Evolutionary conservation across 352 stramenopile species (phyloP).

Genomic region (Phytophthora citricola): DNA sequence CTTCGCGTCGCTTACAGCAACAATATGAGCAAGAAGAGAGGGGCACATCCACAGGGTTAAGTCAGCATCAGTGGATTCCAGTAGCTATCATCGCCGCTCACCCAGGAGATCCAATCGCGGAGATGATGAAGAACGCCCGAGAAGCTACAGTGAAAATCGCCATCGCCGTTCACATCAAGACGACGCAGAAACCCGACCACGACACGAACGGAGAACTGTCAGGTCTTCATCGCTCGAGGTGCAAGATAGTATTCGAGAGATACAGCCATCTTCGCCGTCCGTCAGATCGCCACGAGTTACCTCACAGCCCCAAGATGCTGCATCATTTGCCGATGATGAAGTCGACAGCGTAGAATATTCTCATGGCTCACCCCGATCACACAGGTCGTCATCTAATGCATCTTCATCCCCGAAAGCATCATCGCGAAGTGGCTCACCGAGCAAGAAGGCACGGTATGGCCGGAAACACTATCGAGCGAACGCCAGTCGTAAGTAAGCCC

Average conservation of each 20-base stretch:
- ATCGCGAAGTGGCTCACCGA: slow-evolving; percentile 39
- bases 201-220: slow-evolving; percentile 11
- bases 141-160: slow-evolving; percentile 18
- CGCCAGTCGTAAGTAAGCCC: slow-evolving; percentile 58
- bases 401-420: slow-evolving; percentile 42
- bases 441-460: slow-evolving; percentile 71
- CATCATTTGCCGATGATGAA: slow-evolving; percentile 39
- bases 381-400: slow-evolving; percentile 34
- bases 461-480: slow-evolving; percentile 82
- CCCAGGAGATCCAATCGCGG: slow-evolving; percentile 13
- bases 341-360: slow-evolving; percentile 22
- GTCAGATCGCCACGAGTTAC: slow-evolving; percentile 9
- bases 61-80: slow-evolving; percentile 24
- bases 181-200: slow-evolving; percentile 6
- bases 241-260: slow-evolving; percentile 25
- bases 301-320: slow-evolving; percentile 30
- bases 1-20: slow-evolving; percentile 14
- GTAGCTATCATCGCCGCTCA: slow-evolving; percentile 9
- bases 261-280: slow-evolving; percentile 17
- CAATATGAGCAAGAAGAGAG: slow-evolving; percentile 19
- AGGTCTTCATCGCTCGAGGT: slow-evolving; percentile 38
- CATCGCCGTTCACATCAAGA: slow-evolving; percentile 18
- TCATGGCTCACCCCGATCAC: slow-evolving; percentile 39
- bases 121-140: slow-evolving; percentile 13
- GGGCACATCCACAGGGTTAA: slow-evolving; percentile 11